Conservation (phyloP, 768 basidiomycete genomes). For the Termitomyces sp. region DNA sequence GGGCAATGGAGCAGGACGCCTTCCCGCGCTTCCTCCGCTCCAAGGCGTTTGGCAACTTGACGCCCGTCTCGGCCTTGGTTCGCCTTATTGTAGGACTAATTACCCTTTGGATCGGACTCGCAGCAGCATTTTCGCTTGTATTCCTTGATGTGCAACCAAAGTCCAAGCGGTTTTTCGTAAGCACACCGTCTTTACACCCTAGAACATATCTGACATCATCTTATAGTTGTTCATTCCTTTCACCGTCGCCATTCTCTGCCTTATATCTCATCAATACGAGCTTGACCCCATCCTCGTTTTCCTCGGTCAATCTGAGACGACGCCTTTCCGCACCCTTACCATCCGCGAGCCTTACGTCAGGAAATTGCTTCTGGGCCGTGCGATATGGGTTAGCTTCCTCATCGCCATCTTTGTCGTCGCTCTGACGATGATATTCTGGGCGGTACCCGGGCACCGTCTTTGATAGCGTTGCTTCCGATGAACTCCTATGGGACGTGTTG, state of each 20-base stretch:
- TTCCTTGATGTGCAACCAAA: slow-evolving; percentile 94
- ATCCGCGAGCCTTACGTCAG: slow-evolving; percentile 94
- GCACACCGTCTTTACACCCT: slow-evolving; percentile 30
- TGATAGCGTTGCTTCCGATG: slow-evolving; percentile 37
- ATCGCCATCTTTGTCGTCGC: slow-evolving; percentile 75
- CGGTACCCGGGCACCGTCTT: slow-evolving; percentile 90
- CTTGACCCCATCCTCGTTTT: slow-evolving; percentile 95
- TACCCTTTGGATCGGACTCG: slow-evolving; percentile 92
- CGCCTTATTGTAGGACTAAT: slow-evolving; percentile 83
- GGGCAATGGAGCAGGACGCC: slow-evolving; percentile 93
- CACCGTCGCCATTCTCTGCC: slow-evolving; percentile 81
- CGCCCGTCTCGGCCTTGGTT: slow-evolving; percentile 84
- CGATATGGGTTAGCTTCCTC: slow-evolving; percentile 85
- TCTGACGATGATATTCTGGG: slow-evolving; percentile 91
- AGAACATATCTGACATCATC: not conserved
- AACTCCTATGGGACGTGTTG: not conserved
- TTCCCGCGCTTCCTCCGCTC: slow-evolving; percentile 92
- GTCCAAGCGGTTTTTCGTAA: slow-evolving; percentile 90
- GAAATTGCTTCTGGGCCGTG: slow-evolving; percentile 84
- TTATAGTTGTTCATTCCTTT: slow-evolving; percentile 91
- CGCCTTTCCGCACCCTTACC: slow-evolving; percentile 89
- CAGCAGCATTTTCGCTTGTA: slow-evolving; percentile 84
- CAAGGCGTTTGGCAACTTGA: slow-evolving; percentile 98
- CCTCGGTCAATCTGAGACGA: slow-evolving; percentile 91
- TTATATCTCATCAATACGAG: slow-evolving; percentile 95